Conservation (phyloP, 2,329 filamentous ascomycete species). For the Phaeoacremonium minimum region DNA sequence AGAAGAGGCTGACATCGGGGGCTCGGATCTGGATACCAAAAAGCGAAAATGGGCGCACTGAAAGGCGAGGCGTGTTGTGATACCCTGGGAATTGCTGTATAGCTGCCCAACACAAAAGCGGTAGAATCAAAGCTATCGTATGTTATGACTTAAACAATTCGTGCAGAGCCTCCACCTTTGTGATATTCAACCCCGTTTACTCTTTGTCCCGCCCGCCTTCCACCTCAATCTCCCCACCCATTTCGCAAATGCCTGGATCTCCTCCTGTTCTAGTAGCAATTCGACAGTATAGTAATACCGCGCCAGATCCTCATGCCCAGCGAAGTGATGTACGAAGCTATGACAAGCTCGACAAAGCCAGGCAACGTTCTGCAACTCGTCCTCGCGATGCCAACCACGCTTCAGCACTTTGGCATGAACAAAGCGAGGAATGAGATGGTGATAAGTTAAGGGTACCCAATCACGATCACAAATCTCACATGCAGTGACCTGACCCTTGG, state of each 20-base stretch:
- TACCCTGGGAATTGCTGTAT: too few species aligned
- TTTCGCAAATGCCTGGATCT: slow-evolving; percentile 64
- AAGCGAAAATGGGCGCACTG: too few species aligned
- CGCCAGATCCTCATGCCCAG: slow-evolving; percentile 73
- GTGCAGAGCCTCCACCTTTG: too few species aligned
- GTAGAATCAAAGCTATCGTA: too few species aligned
- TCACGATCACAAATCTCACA: slow-evolving; percentile 76
- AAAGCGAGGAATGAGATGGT: slow-evolving; percentile 77
- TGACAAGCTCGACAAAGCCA: slow-evolving; percentile 86
- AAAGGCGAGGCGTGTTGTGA: too few species aligned
- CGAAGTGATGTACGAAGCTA: slow-evolving; percentile 73
- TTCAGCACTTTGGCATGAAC: slow-evolving; percentile 74
- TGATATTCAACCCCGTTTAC: background rate
- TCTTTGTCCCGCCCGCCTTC: slow-evolving; percentile 45
- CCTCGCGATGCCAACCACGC: slow-evolving; percentile 73
- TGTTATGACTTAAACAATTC: too few species aligned
- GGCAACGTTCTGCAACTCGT: slow-evolving; percentile 73
- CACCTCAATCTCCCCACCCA: slow-evolving; percentile 74
- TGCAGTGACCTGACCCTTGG: slow-evolving; percentile 42
- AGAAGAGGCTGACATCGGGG: too few species aligned
- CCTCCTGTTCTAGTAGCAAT: slow-evolving; percentile 62
- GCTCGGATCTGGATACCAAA: too few species aligned
- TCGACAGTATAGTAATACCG: slow-evolving; percentile 70
- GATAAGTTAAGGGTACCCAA: slow-evolving; percentile 75
- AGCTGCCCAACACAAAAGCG: too few species aligned